A percentile compares a stretch with the other conserved stretches of the same genome.
Conservation (phyloP, 2,329 filamentous ascomycete genomes). For the Zarea fungicola region DNA sequence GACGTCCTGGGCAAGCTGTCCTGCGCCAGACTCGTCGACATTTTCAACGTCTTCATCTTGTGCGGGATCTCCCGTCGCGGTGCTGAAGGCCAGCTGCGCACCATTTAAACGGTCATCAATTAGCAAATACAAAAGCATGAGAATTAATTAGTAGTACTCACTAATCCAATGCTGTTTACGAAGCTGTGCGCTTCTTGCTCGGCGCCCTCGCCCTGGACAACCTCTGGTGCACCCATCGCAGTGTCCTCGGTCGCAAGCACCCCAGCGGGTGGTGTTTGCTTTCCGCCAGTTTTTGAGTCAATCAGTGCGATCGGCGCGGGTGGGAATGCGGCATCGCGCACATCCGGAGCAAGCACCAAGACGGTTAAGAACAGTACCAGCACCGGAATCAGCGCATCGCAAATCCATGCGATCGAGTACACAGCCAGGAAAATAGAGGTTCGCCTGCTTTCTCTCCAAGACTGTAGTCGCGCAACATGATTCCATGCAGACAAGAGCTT, state of each 20-base stretch:
- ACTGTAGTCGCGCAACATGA: slow-evolving; percentile 66
- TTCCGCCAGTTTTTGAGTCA: slow-evolving; percentile 57
- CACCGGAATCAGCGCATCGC: slow-evolving; percentile 60
- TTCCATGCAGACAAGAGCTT: slow-evolving; percentile 58
- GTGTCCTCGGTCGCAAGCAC: slow-evolving; percentile 68
- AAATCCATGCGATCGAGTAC: slow-evolving; percentile 58
- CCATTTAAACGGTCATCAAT: neutral
- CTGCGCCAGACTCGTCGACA: neutral
- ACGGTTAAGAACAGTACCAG: slow-evolving; percentile 51
- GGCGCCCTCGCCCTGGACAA: slow-evolving; percentile 71
- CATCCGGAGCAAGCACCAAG: slow-evolving; percentile 58
- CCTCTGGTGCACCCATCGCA: slow-evolving; percentile 71
- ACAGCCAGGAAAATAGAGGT: slow-evolving; percentile 54
- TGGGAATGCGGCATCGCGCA: slow-evolving; percentile 61
- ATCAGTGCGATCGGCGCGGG: slow-evolving; percentile 69
- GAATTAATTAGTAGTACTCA: slow-evolving; percentile 6
- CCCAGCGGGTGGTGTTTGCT: slow-evolving; percentile 69
- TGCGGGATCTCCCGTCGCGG: slow-evolving; percentile 68
- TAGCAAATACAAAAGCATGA: no score
- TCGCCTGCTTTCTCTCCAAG: slow-evolving; percentile 66
- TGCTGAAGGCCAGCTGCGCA: slow-evolving; percentile 59
- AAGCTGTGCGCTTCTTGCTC: slow-evolving; percentile 76
- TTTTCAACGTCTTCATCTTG: slow-evolving; percentile 34
- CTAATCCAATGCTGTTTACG: slow-evolving; percentile 53
- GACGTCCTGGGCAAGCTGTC: slow-evolving; percentile 24